Evolutionary conservation across 73 alveolate species (phyloP), one percentile per base, ranked within the genome.

Genomic region (Paramecium biaurelia): DNA sequence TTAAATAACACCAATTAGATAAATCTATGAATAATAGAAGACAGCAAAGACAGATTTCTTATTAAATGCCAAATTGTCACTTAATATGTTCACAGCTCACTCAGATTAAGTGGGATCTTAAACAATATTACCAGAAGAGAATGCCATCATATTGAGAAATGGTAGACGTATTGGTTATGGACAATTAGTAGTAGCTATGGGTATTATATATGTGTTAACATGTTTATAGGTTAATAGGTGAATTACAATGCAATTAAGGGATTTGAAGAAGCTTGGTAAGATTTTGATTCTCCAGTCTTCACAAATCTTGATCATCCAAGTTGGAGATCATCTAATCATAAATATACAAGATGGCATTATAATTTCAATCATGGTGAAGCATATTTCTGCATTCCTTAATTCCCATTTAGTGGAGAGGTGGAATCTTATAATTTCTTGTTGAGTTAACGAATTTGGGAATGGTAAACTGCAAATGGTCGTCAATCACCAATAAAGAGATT

Each of bases 131-230:
- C 98, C 98, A 5, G 94, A 92, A n/a, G 85, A 94, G 92, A 95
- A 95, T 94, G 93, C 92, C 21, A 92, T 95, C 37, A 35, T 63
- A 59, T 93, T 95, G 82, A 41, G 95, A 79, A 94, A 92, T 38
- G 98, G 98, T 43, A 76, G 94, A 89, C 94, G 94, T 67, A 94
- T 94, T 85, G 93, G 97, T 68, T 95, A 95, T 85, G 95, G 95
- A 79, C 93, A 96, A 18, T 79, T 95, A 21, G 97, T 95, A 18
- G 89, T 92, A 20, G 96, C 97, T 43, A 93, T 96, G 67, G 97
- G 97, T 63, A 67, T 68, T 7, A 20, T 76, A 32, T 30, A 6
- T 6, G 9, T 38, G 45, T 47, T 47, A 47, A 47, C 58, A 47
- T 47, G 11, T 24, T 20, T 30, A 10, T 58, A 76, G 95, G 95